Evolutionary conservation across 345 rosid species (phyloP).

Genomic region (Acer campestre): DNA sequence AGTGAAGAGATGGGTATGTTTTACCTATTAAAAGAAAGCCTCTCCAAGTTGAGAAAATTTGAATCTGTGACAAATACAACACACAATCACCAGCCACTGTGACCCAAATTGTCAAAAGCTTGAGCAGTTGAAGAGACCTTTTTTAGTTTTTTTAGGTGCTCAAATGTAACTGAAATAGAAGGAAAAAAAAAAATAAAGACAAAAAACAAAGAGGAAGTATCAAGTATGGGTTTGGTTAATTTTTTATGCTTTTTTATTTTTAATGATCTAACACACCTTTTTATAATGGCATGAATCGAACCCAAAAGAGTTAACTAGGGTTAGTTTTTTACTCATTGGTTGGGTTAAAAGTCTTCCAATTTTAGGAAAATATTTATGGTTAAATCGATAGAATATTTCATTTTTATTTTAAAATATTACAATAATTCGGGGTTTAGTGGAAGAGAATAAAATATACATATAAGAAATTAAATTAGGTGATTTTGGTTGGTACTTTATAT

Average conservation of each 20-base stretch:
- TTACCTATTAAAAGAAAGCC: constrained; percentile 23
- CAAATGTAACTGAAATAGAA: constrained; percentile 8
- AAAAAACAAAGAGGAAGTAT: background rate
- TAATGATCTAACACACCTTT: constrained; percentile 20
- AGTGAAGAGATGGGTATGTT: background rate
- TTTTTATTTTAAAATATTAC: too few relatives aligned
- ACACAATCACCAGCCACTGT: constrained; percentile 20
- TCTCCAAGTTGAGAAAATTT: constrained; percentile 18
- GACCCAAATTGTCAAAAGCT: constrained; percentile 30
- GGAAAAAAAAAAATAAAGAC: background rate
- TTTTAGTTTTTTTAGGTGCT: background rate
- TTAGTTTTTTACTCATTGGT: constrained; percentile 27
- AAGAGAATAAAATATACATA: too few relatives aligned
- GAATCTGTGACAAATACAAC: constrained; percentile 25
- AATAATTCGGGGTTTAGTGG: too few relatives aligned
- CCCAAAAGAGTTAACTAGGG: constrained; percentile 27
- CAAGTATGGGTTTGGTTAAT: constrained; percentile 25
- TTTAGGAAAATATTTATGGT: background rate
- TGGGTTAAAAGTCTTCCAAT: constrained; percentile 10
- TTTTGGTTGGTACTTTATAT: background rate
- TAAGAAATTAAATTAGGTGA: too few relatives aligned
- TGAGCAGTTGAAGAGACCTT: constrained; percentile 15
- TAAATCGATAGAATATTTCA: too few relatives aligned
- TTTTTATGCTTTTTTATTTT: background rate
- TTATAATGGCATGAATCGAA: constrained; percentile 7